Evolutionary conservation across 2,329 filamentous ascomycete species (phyloP), one percentile per base, ranked within the genome.

Genomic region (Arthrobotrys megalospora): DNA sequence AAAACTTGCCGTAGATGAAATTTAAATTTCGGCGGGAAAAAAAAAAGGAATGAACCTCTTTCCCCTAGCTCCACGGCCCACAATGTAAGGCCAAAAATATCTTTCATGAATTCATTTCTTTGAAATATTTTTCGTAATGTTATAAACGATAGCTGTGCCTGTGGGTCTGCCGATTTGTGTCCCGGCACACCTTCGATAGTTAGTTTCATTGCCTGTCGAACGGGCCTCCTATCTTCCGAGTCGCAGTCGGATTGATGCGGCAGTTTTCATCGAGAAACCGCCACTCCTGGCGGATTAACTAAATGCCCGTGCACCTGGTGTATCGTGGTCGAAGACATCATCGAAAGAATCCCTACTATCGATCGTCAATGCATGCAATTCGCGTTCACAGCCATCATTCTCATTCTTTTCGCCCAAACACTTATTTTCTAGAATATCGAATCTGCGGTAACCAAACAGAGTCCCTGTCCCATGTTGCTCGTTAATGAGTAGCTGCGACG

Each of bases 131-230:
- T 58, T 58, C 52, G n/a, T 38, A 38, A 38, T 38, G 16, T 2
- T 34, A 53, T 41, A 58, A 41, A 28, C 24, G 14, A 58, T 58
- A 38, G 16, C 16, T 58, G 21, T 53, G 10, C 8, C 12, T 36
- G 52, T 36, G 52, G 55, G 14, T 43, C 36, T 19, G 41, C 69
- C 60, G 69, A 73, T 66, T 73, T 41, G 58, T 58, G n/a, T 32
- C 48, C 24, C 32, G 28, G 24, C 62, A 36, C 48, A 41, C 68
- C 55, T 34, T 58, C n/a, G n/a, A n/a, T n/a, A 41, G 60, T 48
- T 21, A 43, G 60, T 73, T 73, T 66, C 69, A 66, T 16, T 8
- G 48, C 68, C 50, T 60, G 69, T 24, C 36, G 32, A 52, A 48
- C 48, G 45, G 34, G 34, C 14, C 53, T n/a, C 41, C 67, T 53